phyloP scores from a whole-genome alignment of 805 yeast genomes.

The Trichomonascus vanleenenianus region DNA sequence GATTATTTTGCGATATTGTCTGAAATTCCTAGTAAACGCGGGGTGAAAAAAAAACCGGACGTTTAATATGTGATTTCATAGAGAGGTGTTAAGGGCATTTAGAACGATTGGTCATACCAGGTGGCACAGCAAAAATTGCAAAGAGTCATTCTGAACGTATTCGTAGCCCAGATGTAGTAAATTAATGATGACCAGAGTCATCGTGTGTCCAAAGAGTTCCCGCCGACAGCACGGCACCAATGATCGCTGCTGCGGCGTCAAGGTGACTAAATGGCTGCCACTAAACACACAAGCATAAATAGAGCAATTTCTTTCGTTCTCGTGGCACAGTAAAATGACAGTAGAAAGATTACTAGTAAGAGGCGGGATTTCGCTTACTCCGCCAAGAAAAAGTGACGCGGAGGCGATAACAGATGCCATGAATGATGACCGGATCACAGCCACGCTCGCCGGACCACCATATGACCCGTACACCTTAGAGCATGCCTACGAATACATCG shows the following conservation, averaged over 20 bases:
- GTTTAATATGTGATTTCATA: too few species aligned
- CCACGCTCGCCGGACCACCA: slow-evolving; percentile 11
- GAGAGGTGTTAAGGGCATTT: too few species aligned
- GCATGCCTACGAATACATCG: slow-evolving; percentile 11
- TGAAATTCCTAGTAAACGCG: too few species aligned
- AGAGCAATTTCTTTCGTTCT: not conserved
- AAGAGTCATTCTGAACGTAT: not conserved
- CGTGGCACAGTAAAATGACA: not conserved
- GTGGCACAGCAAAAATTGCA: not conserved
- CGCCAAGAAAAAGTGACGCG: slow-evolving; percentile 1
- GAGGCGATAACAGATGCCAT: slow-evolving; percentile 7
- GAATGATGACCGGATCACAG: slow-evolving; percentile 10
- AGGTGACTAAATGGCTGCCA: not conserved
- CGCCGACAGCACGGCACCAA: not conserved
- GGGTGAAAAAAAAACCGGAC: too few species aligned
- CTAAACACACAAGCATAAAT: not conserved
- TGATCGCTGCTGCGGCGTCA: not conserved
- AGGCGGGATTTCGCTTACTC: slow-evolving; percentile 9
- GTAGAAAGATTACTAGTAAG: not conserved
- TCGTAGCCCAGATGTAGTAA: not conserved
- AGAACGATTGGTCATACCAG: too few species aligned
- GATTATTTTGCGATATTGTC: too few species aligned
- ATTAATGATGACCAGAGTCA: not conserved
- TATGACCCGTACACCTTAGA: slow-evolving; percentile 7
- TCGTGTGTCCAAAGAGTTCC: not conserved